Base-by-base conservation (phyloP, 163 green algal genomes). In the Scenedesmus sp. region DNA sequence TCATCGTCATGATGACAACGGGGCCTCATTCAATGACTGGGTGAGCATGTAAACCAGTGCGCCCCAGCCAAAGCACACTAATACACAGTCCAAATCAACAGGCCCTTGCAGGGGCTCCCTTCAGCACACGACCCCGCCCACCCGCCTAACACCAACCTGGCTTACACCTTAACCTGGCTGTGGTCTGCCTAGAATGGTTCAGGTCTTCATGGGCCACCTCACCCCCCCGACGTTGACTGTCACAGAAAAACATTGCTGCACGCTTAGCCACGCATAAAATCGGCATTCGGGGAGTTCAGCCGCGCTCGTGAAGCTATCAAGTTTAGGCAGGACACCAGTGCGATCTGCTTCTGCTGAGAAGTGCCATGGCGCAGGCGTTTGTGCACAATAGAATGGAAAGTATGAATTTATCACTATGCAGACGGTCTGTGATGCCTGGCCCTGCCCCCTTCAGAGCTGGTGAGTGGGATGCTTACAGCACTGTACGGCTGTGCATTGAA, bases 311-410 rank as follows among this genome's bases (percentile, higher is more conserved):
- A 2, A 46, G 70, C 70, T 15, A 79, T 23, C 1, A 23, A 79
- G 70, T 79, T 76, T 23, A 13, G 70, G 70, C 70, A 79, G 70
- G 70, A 79, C 70, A 79, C 70, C 70, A 52, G 70, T 79, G 70
- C 70, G 70, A 79, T 52, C 23, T 79, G 70, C 70, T 79, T 15
- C 5, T 79, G 70, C 70, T 8, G 3, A 23, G 70, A 76, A 79
- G 23, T 79, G 23, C 70, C 70, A 79, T 79, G 70, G 23, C 70
- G 70, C 70, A 79, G 70, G 46, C 23, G 70, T 23, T 79, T 7
- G 23, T 52, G 23, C 46, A 79, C 20, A 23, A 79, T 5, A 52
- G 70, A 52, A 79, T 79, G 70, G 12, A 15, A 52, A n/a, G 23
- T 79, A 52, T 23, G 13, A 23, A 52, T 4, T 1, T 23, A 52